Conservation (phyloP, 164 flowering plant species). For the Akebia trifoliata region DNA sequence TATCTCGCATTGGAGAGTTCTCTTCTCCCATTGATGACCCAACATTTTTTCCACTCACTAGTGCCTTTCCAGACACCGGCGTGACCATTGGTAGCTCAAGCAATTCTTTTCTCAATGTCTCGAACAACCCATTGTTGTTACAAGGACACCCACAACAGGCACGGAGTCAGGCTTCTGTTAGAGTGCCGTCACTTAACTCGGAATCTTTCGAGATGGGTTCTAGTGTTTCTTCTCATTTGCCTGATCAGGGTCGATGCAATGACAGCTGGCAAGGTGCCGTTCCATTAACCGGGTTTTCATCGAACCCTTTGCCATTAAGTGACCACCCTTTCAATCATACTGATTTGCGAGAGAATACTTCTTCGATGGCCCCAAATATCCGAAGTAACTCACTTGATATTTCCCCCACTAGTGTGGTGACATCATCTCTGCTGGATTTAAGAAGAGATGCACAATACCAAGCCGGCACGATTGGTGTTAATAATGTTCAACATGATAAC, state of each 20-base stretch:
- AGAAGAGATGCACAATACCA: conserved; percentile 33
- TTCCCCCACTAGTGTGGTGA: conserved; percentile 21
- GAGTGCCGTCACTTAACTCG: conserved; percentile 20
- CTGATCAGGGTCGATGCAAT: conserved; percentile 35
- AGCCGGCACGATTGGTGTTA: conserved; percentile 20
- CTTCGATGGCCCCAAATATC: conserved; percentile 23
- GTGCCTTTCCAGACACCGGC: conserved; percentile 31
- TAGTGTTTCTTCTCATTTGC: conserved; percentile 30
- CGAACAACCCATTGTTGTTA: conserved; percentile 32
- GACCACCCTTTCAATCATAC: conserved; percentile 22
- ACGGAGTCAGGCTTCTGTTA: conserved; percentile 21
- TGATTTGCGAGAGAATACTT: conserved; percentile 25
- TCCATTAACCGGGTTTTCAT: conserved; percentile 28
- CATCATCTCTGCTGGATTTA: conserved; percentile 25
- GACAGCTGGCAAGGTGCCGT: conserved; percentile 46
- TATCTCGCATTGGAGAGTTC: conserved; percentile 21
- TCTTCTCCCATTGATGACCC: conserved; percentile 25
- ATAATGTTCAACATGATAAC: conserved; percentile 21
- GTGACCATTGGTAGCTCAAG: conserved; percentile 21
- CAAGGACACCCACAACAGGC: conserved; percentile 35
- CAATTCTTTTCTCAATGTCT: conserved; percentile 27
- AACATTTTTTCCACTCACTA: conserved; percentile 24
- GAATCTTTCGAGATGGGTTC: conserved; percentile 19
- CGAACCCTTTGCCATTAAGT: conserved; percentile 28
- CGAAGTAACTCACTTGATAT: conserved; percentile 25